Percentiles rank a stretch among this genome's conserved stretches.
phyloP scores from a whole-genome alignment of 306 rosid genomes.

The Corylus avellana region DNA sequence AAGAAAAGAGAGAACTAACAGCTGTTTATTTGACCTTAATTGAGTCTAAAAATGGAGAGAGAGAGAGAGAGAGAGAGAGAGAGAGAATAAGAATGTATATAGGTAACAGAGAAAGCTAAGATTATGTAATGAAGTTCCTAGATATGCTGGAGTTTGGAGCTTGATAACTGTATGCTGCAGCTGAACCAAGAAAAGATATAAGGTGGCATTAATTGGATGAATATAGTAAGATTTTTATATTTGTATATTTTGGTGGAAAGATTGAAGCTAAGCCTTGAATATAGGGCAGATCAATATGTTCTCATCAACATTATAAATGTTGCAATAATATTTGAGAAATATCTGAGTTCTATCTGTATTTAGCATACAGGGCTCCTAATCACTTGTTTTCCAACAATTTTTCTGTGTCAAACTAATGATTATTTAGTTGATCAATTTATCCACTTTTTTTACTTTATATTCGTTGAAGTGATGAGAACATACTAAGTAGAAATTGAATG shows the following conservation, averaged over 20 bases:
- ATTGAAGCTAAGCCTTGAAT: background rate
- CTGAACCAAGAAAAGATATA: background rate
- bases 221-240: background rate
- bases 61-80: background rate
- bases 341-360: background rate
- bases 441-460: background rate
- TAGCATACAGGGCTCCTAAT: background rate
- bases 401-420: background rate
- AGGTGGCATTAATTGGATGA: background rate
- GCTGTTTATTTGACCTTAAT: background rate
- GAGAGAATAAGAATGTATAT: background rate
- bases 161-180: background rate
- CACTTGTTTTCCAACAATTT: background rate
- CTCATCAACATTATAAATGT: background rate
- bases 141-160: background rate
- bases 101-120: background rate
- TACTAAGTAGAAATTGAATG: constrained; percentile 20
- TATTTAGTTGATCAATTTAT: background rate
- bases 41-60: background rate
- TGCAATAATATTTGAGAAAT: background rate
- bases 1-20: background rate
- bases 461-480: background rate
- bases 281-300: background rate
- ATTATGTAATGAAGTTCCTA: too few relatives aligned
- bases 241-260: too few relatives aligned